phyloP scores from a whole-genome alignment of 2,329 filamentous ascomycete genomes.

The Neonectria faginata region DNA sequence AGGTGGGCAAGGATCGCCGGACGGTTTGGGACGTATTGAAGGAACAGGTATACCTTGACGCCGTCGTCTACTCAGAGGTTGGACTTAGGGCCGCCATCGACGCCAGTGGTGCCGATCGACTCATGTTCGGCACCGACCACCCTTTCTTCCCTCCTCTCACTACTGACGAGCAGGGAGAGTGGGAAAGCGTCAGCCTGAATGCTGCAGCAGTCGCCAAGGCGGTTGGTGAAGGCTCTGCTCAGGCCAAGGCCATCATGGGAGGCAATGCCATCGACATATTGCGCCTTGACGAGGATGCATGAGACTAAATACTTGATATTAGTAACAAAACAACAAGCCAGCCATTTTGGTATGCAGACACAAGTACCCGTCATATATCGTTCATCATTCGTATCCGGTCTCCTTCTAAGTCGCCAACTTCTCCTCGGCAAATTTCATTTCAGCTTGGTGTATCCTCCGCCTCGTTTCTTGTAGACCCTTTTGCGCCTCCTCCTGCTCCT shows the following conservation, averaged over 20 bases:
- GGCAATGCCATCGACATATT: constrained; percentile 69
- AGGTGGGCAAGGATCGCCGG: constrained; percentile 60
- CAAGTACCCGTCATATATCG: constrained; percentile 36
- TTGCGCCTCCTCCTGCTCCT: constrained; percentile 48
- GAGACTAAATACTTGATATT: constrained; percentile 36
- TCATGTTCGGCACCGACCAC: constrained; percentile 87
- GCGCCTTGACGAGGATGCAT: constrained; percentile 45
- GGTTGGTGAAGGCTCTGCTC: constrained; percentile 58
- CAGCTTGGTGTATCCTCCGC: constrained; percentile 52
- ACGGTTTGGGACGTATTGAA: constrained; percentile 68
- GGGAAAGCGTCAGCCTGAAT: constrained; percentile 73
- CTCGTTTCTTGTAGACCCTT: constrained; percentile 47
- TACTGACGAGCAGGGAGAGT: constrained; percentile 70
- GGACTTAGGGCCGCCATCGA: constrained; percentile 78
- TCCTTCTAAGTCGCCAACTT: constrained; percentile 31
- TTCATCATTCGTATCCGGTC: constrained; percentile 13
- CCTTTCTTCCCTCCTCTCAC: constrained; percentile 85
- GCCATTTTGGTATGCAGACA: constrained; percentile 32
- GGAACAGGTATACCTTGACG: constrained; percentile 88
- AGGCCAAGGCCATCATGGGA: constrained; percentile 67
- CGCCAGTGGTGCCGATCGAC: constrained; percentile 73
- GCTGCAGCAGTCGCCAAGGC: constrained; percentile 65
- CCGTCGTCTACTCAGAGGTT: constrained; percentile 83
- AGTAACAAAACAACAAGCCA: constrained; percentile 34
- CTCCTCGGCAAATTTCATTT: constrained; percentile 51